Evolutionary conservation across 1,284 basidiomycete species (phyloP), one percentile per base, ranked within the genome.

Genomic region (Schizophyllum amplum): DNA sequence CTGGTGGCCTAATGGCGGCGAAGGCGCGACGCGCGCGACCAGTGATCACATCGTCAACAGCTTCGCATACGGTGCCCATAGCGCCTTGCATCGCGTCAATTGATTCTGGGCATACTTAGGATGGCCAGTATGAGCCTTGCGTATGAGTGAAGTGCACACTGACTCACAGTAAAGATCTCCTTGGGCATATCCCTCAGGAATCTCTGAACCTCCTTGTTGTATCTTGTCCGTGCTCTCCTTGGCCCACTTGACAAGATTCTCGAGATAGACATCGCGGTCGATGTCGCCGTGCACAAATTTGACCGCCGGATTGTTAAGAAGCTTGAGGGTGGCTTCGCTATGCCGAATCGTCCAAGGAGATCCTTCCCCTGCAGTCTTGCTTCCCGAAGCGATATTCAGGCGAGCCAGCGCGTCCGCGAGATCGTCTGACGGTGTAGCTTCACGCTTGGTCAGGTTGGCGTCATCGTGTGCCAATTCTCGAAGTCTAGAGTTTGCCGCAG

Each of bases 1-100:
- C 94, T 0, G 94, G 94, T 0, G 94, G 94, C 49, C 94, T 74
- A 25, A 96, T 80, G 0, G 84, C 87, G 11, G 92, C 92, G 68
- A 96, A 96, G 0, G 89, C 90, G 33, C 83, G 80, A 13, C 69
- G 65, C 1, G 69, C 52, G 7, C 67, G 63, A 2, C 71, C 64
- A 11, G 61, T 27, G 15, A 85, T 58, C n/a, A 87, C 74, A 1
- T 67, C 71, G 60, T 96, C 92, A 0, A 96, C 86, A 0, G 91
- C 92, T 69, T 95, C 86, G 67, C 90, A 94, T 0, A 92, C 81
- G 0, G 92, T 89, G 0, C 86, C 86, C 1, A 90, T 64, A 1
- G 90, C 87, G 0, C 89, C 90, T 68, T 86, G 81, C 25, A 94
- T 85, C 0, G 91, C 89, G 48, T 81, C 75, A 1, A 90, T 67